Base-by-base conservation (phyloP, 345 rosid genomes). In the Laguncularia racemosa region DNA sequence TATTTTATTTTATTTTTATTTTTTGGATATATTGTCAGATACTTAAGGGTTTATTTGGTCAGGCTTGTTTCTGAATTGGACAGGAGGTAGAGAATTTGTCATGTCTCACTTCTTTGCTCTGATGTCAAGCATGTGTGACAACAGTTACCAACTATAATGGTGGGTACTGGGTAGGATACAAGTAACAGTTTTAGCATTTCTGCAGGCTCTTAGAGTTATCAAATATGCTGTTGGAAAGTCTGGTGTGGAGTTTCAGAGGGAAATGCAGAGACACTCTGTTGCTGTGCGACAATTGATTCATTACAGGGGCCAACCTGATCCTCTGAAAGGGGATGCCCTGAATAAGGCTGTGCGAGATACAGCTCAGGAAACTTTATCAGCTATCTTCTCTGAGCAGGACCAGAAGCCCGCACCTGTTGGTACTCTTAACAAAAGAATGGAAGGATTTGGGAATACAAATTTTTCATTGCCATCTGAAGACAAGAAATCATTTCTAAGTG, bases 381-480 rank as follows among this genome's bases (percentile, higher is more conserved):
- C 91, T 61, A 82, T 95, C 53, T 90, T 95, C 58, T 80, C 88
- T 0, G 95, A 85, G 64, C 95, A 87, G 74, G 84, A 84, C 63
- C 80, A 23, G 52, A 83, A 81, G 59, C 78, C 92, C 44, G 73
- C 87, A 40, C 73, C 91, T 44, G 66, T 86, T 8, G 88, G 80
- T 58, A 80, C 75, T 43, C 69, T 84, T 62, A 80, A 74, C 74
- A 82, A 66, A 63, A 71, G 97, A 60, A 95, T 95, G 23, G 82
- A 95, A 77, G 99, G 99, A 40, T 95, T 95, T 68, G 99, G 99
- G 63, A 95, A 79, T 70, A 85, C 89, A 10, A 89, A 82, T 78
- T 88, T 65, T 64, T 88, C 76, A 60, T 77, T 78, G 66, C 91
- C 87, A 1, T 63, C 81, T 16, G 86, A 95, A 60, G 99, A 95